Evolutionary conservation across 1,284 basidiomycete species (phyloP), one percentile per base, ranked within the genome.

Genomic region (Apiotrichum mycotoxinovorans): DNA sequence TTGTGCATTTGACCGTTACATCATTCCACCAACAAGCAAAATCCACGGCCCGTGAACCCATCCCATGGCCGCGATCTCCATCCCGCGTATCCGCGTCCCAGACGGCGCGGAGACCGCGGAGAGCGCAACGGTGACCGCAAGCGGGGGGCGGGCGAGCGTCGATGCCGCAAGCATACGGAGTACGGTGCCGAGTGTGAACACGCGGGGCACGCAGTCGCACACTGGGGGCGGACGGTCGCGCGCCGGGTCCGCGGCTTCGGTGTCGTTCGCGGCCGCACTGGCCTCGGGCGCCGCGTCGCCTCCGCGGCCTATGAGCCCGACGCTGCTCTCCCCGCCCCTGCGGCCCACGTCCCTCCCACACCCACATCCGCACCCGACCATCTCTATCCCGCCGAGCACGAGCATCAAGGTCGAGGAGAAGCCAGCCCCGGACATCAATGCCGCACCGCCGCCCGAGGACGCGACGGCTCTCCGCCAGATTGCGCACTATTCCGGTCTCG

Each of bases 401-500:
- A 23, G 14, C 35, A n/a, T 22, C 17, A 18, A 23, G 11, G 20
- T 14, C 48, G 35, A 37, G 23, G 20, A 38, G 9, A 34, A 37
- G 48, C 22, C n/a, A 8, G 34, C 5, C 2, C 22, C 35, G 15
- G 35, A 38, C 23, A 18, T 33, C 38, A 41, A 51, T 22, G 65
- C 52, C 15, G 50, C 63, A 9, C 66, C 66, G 33, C 65, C 65
- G 3, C 38, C 38, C 18, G 67, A 66, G 10, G 52, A 64, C 26
- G 58, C 65, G 3, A 65, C 67, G 0, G 18, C n/a, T 15, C 49
- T 63, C 11, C 58, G 73, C 9, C 30, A 62, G 10, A 41, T 43
- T 10, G 72, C 75, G 11, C 73, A 76, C 51, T 76, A 73, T 61
- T 82, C 85, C 9, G 82, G 87, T 14, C 82, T 94, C 37, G 85